Evolutionary conservation across 352 stramenopile species (phyloP), one percentile per base, ranked within the genome.

Genomic region (Phytophthora tubulina): DNA sequence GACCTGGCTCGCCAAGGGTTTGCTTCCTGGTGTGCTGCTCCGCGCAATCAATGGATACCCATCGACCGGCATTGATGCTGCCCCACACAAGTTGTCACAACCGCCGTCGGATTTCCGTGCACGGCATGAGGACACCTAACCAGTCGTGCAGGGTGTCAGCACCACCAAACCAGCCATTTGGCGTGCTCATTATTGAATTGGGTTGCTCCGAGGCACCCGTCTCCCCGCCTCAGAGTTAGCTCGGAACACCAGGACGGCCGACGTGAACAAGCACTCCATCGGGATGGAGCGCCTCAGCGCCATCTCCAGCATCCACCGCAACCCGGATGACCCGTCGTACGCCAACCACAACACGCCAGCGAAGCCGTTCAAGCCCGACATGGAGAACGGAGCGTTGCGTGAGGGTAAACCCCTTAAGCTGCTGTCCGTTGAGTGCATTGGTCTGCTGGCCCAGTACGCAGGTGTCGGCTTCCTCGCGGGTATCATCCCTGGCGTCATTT

Each of bases 391-490:
- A 6, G 79, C 77, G 9, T 62, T 88, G 32, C 67, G 76, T 31
- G 63, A 76, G 15, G 80, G 80, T n/a, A 72, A 72, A 30, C 64
- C 72, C 6, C 75, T 81, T 10, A 27, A 63, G 0, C 31, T 88
- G n/a, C 51, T 82, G 58, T 81, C 77, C 11, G 57, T 63, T 8
- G 75, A 85, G 44, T 76, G 70, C 50, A 75, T 86, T 35, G 78
- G 78, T 2, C 56, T 88, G 2, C 45, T 88, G 30, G 65, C 73
- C n/a, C 79, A 88, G 17, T 88, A 86, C 44, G 72, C 78, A 27
- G 80, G 76, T 45, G 76, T 84, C n/a, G 80, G 80, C 0, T 75
- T 84, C 41, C 54, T 84, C 6, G 65, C 69, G 10, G 80, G 76
- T 32, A 73, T 84, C 21, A 69, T 85, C 2, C 78, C 77, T 6